A percentile compares a stretch with the other conserved stretches of the same genome.
Conservation (phyloP, 495 filamentous ascomycete species). For the Podospora australis region DNA sequence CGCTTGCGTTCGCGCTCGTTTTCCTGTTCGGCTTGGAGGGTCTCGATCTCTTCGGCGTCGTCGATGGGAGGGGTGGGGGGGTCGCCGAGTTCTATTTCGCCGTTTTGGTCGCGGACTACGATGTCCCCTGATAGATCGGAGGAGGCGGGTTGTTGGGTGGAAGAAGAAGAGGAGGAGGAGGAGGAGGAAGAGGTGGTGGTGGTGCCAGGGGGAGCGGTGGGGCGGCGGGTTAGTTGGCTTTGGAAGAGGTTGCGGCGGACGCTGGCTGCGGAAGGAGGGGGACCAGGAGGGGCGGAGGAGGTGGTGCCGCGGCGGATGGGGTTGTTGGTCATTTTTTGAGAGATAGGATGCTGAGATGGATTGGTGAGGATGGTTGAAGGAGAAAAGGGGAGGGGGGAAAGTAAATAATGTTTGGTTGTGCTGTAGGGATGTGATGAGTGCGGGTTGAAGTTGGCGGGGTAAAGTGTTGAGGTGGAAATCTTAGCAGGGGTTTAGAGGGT, state of each 20-base stretch:
- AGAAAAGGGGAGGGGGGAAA: constrained; percentile 1
- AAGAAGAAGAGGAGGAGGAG: constrained; percentile 26
- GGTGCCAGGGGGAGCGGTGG: too few species aligned
- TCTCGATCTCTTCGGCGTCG: constrained; percentile 43
- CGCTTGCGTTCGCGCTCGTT: constrained; percentile 42
- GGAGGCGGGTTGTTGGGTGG: constrained; percentile 26
- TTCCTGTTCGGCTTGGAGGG: constrained; percentile 40
- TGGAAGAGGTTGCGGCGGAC: constrained; percentile 73
- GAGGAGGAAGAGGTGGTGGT: constrained; percentile 51
- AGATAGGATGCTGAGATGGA: neutral
- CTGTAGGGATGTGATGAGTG: neutral
- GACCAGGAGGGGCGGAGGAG: constrained; percentile 1
- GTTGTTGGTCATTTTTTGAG: constrained; percentile 10
- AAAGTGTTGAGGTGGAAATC: neutral
- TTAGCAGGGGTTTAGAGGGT: constrained; percentile 13
- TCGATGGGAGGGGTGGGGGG: constrained; percentile 50
- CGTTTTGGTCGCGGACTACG: constrained; percentile 67
- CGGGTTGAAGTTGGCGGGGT: constrained; percentile 8
- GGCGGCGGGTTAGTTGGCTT: constrained; percentile 53
- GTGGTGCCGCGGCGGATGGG: constrained; percentile 3
- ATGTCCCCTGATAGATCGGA: constrained; percentile 53
- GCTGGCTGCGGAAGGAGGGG: constrained; percentile 4
- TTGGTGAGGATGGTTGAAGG: neutral
- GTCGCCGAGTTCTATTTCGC: constrained; percentile 63
- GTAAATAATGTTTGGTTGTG: neutral